Conservation (phyloP, 2,329 filamentous ascomycete species). For the Myriosclerotinia curreyana region DNA sequence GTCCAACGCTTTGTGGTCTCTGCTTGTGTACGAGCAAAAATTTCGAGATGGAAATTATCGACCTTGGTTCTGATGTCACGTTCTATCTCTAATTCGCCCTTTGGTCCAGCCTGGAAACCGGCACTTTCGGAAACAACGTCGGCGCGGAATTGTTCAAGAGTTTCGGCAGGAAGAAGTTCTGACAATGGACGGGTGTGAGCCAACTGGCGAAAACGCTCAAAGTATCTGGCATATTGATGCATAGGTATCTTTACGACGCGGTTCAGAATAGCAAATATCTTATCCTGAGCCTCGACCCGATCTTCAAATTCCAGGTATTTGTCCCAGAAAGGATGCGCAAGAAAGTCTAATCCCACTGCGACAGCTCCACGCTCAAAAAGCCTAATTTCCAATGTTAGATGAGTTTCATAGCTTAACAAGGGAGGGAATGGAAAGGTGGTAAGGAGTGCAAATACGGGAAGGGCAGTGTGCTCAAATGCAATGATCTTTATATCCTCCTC, state of each 20-base stretch:
- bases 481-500: constrained; percentile 48
- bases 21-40: constrained; percentile 75
- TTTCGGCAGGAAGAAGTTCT: constrained; percentile 69
- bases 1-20: constrained; percentile 94
- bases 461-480: constrained; percentile 52
- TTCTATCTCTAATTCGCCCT: constrained; percentile 75
- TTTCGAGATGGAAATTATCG: constrained; percentile 75
- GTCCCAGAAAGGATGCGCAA: constrained; percentile 96
- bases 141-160: constrained; percentile 63
- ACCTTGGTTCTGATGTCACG: constrained; percentile 76
- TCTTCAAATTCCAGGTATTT: constrained; percentile 98
- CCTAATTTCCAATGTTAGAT: constrained; percentile 48
- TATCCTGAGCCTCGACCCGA: constrained; percentile 77
- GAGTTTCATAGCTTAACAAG: constrained; percentile 23
- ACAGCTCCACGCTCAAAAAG: constrained; percentile 87
- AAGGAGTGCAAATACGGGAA: constrained; percentile 61
- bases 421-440: constrained; percentile 40
- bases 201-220: constrained; percentile 80
- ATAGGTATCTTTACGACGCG: constrained; percentile 87
- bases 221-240: constrained; percentile 94
- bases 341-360: constrained; percentile 86
- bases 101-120: constrained; percentile 51
- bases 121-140: constrained; percentile 68
- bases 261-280: constrained; percentile 77
- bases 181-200: constrained; percentile 68